Conservation (phyloP, 164 flowering plant species). For the Pachysandra terminalis region DNA sequence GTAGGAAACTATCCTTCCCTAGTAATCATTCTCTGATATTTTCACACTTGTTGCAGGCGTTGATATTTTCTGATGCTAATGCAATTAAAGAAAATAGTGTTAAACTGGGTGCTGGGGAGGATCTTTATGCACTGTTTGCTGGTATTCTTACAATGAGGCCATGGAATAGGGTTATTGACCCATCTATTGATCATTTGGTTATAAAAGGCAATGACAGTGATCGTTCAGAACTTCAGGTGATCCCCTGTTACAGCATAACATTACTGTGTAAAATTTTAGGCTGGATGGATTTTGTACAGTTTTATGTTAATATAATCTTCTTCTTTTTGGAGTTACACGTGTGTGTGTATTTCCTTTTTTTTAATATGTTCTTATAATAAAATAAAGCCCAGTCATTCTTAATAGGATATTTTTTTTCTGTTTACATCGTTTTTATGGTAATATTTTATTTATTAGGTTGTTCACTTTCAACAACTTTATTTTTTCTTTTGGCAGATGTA, state of each 20-base stretch:
- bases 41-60: slow-evolving; percentile 50
- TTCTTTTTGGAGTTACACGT: no score
- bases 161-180: slow-evolving; percentile 82
- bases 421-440: no score
- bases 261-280: not conserved
- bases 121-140: slow-evolving; percentile 83
- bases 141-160: slow-evolving; percentile 97
- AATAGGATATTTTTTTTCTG: no score
- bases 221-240: slow-evolving; percentile 87
- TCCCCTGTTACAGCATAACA: not conserved
- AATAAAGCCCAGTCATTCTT: no score
- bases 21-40: not conserved
- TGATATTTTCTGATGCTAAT: slow-evolving; percentile 82
- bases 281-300: not conserved
- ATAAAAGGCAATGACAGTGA: slow-evolving; percentile 63
- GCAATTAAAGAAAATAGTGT: slow-evolving; percentile 84
- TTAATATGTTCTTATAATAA: no score
- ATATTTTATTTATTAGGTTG: no score
- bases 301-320: not conserved
- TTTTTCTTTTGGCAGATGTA: slow-evolving; percentile 64
- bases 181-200: slow-evolving; percentile 86
- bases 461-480: no score
- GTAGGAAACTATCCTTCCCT: not conserved
- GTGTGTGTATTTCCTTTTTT: no score
- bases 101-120: slow-evolving; percentile 97